These are phyloP conservation scores for Nicotiana benthamiana DNA, from an alignment of 257 asterid species.

Conservation along the genomic window DNA sequence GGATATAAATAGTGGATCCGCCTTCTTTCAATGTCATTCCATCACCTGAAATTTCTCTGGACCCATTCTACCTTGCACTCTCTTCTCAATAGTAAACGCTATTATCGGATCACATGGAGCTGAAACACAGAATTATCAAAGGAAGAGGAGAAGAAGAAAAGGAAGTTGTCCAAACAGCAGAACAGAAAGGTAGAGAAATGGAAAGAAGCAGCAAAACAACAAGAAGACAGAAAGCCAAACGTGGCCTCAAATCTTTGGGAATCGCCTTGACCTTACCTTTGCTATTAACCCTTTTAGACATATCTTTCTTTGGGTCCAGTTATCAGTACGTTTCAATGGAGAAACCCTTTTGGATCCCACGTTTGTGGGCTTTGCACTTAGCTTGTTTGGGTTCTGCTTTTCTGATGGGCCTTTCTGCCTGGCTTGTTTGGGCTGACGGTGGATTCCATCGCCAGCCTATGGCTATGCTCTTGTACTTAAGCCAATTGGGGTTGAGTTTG, in stretches of 20 bases:
- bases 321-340: constrained; percentile 40
- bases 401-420: constrained; percentile 68
- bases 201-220: not conserved
- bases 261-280: constrained; percentile 61
- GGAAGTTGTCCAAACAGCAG: not conserved
- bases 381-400: constrained; percentile 49
- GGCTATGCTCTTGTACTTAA: constrained; percentile 46
- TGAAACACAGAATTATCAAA: constrained; percentile 43
- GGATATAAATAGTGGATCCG: not conserved
- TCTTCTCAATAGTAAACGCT: not conserved
- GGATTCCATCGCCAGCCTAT: constrained; percentile 68
- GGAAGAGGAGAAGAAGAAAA: not conserved
- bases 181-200: not conserved
- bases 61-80: not conserved
- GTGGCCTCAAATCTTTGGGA: constrained; percentile 63
- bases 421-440: constrained; percentile 95
- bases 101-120: constrained; percentile 52
- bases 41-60: constrained; percentile 15
- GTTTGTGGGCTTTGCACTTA: constrained; percentile 74
- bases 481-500: constrained; percentile 47
- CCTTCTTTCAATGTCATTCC: not conserved
- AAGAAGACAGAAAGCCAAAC: constrained; percentile 42
- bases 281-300: constrained; percentile 39
- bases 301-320: constrained; percentile 55
- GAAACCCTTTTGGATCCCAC: constrained; percentile 74